Evolutionary conservation across 2,329 filamentous ascomycete genomes (phyloP), one percentile per base, ranked within the genome.

Genomic region (Exophiala sideris): DNA sequence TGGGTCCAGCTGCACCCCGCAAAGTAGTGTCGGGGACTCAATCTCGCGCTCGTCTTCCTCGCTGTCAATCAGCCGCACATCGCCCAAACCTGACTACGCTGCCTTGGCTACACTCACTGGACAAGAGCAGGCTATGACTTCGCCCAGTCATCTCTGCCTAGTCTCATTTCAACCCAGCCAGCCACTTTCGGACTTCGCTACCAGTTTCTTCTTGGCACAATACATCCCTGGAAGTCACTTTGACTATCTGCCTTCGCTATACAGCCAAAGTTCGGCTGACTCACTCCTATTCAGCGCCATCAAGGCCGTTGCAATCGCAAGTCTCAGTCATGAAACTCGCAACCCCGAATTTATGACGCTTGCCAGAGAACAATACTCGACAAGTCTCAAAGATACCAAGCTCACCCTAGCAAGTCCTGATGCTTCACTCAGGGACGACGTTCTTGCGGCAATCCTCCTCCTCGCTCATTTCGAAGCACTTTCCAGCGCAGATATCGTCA

Each of bases 401-500:
- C 12, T n/a, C 12, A 48, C 53, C 5, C 48, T 56, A n/a, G 48
- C 39, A 10, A 21, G 33, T 20, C 35, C 42, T 14, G 7, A 39
- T n/a, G 35, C 48, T 12, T 50, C 39, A 16, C 35, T 6, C n/a
- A 16, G 52, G 12, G 53, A 56, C 32, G 48, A 24, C 5, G 38
- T 48, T 3, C 24, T 56, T 18, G 53, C 48, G 14, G 42, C 53
- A 4, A 38, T 56, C 14, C 20, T 56, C 33, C 48, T 56, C 11
- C 53, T 56, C 16, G 48, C 53, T 14, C 48, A 50, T n/a, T 56
- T 50, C 24, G 53, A 56, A 38, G 46, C 53, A 11, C 48, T 56
- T 11, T 42, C 48, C 10, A 38, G 33, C 34, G 41, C 47, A 14
- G 48, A 42, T 16, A 14, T 32, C n/a, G 24, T 29, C 6, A 32